Conservation (phyloP, 139 green algal species). For the Micractinium conductrix region DNA sequence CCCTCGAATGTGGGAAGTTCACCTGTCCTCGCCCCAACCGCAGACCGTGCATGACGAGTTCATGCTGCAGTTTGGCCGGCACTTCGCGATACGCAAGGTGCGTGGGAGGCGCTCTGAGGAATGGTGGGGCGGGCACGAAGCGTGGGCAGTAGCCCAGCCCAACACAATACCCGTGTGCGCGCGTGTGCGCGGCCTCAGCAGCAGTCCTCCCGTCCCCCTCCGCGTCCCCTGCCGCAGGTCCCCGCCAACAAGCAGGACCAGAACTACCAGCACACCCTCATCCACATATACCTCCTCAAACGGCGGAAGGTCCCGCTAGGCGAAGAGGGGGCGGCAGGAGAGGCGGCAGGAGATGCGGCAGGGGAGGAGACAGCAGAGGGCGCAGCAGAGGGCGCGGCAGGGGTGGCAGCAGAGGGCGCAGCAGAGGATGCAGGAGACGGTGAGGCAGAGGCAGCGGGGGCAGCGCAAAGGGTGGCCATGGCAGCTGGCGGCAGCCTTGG, state of each 20-base stretch:
- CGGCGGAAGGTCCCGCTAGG: conserved; percentile 34
- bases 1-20: too few relatives aligned
- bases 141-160: too few relatives aligned
- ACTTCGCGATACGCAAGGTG: conserved; percentile 68
- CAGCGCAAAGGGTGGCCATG: background rate
- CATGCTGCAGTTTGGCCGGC: conserved; percentile 58
- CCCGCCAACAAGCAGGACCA: conserved; percentile 65
- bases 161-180: background rate
- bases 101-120: background rate
- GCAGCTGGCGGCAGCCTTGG: background rate
- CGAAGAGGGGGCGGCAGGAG: background rate
- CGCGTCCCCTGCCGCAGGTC: conserved; percentile 17
- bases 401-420: background rate
- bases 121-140: background rate
- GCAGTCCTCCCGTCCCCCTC: background rate
- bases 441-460: background rate
- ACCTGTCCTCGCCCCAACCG: conserved; percentile 38
- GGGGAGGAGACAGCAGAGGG: background rate
- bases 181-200: background rate
- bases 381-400: background rate
- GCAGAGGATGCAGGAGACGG: background rate
- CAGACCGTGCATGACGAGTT: conserved; percentile 78
- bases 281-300: conserved; percentile 79
- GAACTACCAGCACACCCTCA: conserved; percentile 69
- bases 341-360: background rate